Conservation (phyloP, 2,329 filamentous ascomycete genomes). For the Nigrograna mackinnonii region DNA sequence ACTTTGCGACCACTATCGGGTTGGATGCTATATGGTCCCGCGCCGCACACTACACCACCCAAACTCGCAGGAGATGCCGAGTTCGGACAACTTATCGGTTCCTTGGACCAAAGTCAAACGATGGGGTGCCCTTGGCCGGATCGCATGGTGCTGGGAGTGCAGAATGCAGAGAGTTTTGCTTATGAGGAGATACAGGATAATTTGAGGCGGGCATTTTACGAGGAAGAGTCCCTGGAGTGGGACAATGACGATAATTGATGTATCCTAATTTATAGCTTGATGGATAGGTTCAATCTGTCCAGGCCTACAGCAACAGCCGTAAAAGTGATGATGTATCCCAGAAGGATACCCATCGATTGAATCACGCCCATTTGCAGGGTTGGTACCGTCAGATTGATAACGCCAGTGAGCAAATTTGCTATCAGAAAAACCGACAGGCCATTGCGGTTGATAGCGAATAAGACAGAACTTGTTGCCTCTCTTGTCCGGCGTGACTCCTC, state of each 20-base stretch:
- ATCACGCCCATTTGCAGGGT: conserved; percentile 73
- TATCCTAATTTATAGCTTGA: conserved; percentile 75
- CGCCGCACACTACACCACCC: no score
- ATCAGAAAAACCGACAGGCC: conserved; percentile 83
- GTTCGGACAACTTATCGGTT: no score
- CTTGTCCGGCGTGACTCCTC: conserved; percentile 67
- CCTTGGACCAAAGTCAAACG: no score
- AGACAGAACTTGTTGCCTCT: conserved; percentile 76
- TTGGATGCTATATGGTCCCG: conserved; percentile 9
- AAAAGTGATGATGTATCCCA: conserved; percentile 70
- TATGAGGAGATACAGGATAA: no score
- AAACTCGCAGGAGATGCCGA: neutral
- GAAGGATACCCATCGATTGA: conserved; percentile 72
- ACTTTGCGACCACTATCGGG: conserved; percentile 6
- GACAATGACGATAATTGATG: no score
- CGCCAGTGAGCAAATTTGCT: conserved; percentile 86
- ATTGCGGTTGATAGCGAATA: conserved; percentile 86
- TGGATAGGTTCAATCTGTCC: conserved; percentile 68
- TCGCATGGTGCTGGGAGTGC: no score
- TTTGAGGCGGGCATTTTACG: no score
- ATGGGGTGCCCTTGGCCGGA: no score
- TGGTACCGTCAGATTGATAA: conserved; percentile 84
- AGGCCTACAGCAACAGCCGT: conserved; percentile 69
- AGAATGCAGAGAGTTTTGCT: no score
- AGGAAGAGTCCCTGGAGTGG: no score